A percentile compares a stretch with the other conserved stretches of the same genome.
phyloP scores from a whole-genome alignment of 139 green algal genomes.

The Tetradesmus obliquus region DNA sequence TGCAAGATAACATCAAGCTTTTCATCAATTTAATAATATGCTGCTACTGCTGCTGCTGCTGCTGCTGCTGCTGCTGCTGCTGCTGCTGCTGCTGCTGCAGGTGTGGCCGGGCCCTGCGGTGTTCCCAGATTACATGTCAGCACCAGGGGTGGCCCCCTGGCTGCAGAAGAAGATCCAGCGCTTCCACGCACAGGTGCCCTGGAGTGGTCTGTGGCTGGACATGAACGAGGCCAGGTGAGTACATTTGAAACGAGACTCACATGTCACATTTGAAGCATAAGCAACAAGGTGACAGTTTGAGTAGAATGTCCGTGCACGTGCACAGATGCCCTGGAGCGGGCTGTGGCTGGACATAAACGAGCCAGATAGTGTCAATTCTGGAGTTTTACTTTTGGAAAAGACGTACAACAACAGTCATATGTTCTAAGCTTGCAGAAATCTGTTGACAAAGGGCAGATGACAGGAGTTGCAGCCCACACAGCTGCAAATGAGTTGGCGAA shows the following conservation, averaged over 20 bases:
- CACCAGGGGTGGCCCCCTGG: neutral
- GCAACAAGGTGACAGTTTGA: too few relatives aligned
- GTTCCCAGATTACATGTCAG: neutral
- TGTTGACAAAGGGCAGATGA: too few relatives aligned
- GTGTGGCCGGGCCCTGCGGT: constrained; percentile 1
- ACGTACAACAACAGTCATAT: too few relatives aligned
- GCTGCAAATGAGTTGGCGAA: too few relatives aligned
- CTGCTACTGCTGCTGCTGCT: neutral
- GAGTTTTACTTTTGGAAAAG: too few relatives aligned
- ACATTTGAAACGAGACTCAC: too few relatives aligned
- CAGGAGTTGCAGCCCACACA: too few relatives aligned
- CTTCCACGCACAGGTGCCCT: constrained; percentile 21
- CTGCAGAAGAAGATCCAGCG: neutral
- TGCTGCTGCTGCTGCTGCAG: neutral
- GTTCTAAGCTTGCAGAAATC: too few relatives aligned
- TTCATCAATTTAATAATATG: too few relatives aligned
- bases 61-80: neutral
- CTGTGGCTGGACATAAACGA: constrained; percentile 76
- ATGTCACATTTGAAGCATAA: too few relatives aligned
- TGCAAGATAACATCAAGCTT: neutral
- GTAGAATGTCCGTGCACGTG: neutral
- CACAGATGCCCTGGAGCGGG: constrained; percentile 11
- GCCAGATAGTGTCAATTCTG: neutral
- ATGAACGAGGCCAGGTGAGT: constrained; percentile 32
- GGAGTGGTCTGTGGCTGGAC: constrained; percentile 25